Base-by-base conservation (phyloP, 2,329 filamentous ascomycete genomes). In the Trichoderma cornu-damae region DNA sequence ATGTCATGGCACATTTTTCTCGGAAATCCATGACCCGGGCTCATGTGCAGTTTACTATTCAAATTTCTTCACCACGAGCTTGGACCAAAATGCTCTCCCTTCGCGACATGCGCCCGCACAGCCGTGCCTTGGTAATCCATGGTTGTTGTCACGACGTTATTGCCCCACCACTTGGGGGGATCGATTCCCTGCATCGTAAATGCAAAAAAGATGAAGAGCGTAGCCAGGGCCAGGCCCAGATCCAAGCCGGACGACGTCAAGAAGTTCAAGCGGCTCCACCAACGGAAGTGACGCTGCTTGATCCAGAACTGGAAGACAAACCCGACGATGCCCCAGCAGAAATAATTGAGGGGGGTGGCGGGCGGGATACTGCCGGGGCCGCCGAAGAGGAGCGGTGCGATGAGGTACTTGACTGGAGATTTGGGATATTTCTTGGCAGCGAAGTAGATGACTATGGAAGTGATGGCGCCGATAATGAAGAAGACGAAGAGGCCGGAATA, bases 261-360 rank as follows among this genome's bases (percentile, higher is more conserved):
- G 65, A 88, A 90, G 72, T 89, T 90, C 66, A 88, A 81, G 24
- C 85, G 78, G 70, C 81, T 82, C 88, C 88, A 90, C 87, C 87
- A 90, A 26, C 73, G 79, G 61, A 83, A 83, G 68, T 82, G 78
- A 12, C 78, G 77, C 65, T 81, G 80, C 69, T 84, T 83, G 67
- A 90, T 81, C 65, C 75, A 78, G 68, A 82, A 83, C 69, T 90
- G 87, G 75, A 90, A 90, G 30, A 87, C 61, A 63, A 82, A 84
- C 28, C 87, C 88, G 3, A 90, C 84, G 57, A 87, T 72, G 16
- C 84, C 85, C 87, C 87, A 90, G n/a, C 80, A 79, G 32, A 88
- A 79, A 67, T 89, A 90, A 71, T 88, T 89, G 59, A 90, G 79
- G 0, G 87, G 86, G 0, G 86, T 88, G 3, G 88, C 87, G 0